Evolutionary conservation across 2,329 filamentous ascomycete genomes (phyloP).

Genomic region (Diatrype stigma): DNA sequence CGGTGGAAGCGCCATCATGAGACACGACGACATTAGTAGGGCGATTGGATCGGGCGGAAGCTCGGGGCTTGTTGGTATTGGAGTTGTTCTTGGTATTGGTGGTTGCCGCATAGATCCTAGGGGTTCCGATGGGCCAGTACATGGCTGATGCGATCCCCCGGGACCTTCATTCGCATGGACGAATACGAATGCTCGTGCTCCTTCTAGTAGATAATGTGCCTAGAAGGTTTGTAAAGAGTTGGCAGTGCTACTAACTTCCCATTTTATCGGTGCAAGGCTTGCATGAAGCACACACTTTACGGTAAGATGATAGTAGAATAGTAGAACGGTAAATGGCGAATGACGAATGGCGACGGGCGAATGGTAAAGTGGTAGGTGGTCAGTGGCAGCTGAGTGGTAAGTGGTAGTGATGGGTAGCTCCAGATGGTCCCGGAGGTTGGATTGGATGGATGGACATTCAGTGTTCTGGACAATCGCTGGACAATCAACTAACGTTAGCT

Average conservation of each 20-base stretch:
- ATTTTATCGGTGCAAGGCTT: not conserved
- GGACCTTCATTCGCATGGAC: conserved; percentile 29
- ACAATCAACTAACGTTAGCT: no score
- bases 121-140: conserved; percentile 89
- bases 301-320: no score
- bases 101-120: conserved; percentile 75
- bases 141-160: conserved; percentile 48
- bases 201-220: conserved; percentile 6
- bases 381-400: no score
- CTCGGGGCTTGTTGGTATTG: conserved; percentile 60
- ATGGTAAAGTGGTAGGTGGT: no score
- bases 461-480: no score
- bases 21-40: conserved; percentile 45
- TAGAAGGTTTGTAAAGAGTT: conserved; percentile 7
- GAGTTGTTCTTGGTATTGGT: no score
- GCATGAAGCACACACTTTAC: no score
- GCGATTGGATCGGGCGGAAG: conserved; percentile 33
- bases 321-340: no score
- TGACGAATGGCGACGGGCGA: no score
- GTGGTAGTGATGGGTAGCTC: no score
- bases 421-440: no score
- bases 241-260: conserved; percentile 13
- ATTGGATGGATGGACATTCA: no score
- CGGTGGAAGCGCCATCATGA: conserved; percentile 54
- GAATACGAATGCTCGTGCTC: conserved; percentile 6